Percentiles rank a stretch among this genome's conserved stretches.
These are phyloP conservation scores for Bruguiera gymnorhiza DNA, from an alignment of 345 rosid genomes.

Conservation along the genomic window DNA sequence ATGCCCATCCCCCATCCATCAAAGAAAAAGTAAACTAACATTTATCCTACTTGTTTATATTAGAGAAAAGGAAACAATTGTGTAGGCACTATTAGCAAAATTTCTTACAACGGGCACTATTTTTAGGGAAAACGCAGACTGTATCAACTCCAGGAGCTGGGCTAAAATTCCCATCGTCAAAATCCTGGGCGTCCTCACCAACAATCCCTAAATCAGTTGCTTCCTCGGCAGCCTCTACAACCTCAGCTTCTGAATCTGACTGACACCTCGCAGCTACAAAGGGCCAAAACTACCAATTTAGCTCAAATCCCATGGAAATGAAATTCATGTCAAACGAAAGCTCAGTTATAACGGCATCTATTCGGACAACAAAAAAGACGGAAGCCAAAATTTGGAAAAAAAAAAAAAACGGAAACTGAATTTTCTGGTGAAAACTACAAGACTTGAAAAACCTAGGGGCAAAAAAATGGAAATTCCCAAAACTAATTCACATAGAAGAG, in stretches of 20 bases:
- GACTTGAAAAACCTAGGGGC: too few species aligned
- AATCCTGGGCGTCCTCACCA: slow-evolving; percentile 58
- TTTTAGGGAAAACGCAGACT: slow-evolving; percentile 70
- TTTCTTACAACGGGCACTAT: slow-evolving; percentile 56
- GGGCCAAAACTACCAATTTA: slow-evolving; percentile 7
- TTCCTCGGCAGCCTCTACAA: slow-evolving; percentile 46
- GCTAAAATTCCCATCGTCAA: slow-evolving; percentile 40
- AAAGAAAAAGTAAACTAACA: background rate
- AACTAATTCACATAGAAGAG: too few species aligned
- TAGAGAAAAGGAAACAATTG: background rate
- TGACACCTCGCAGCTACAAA: slow-evolving; percentile 63
- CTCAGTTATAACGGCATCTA: too few species aligned
- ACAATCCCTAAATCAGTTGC: slow-evolving; percentile 62
- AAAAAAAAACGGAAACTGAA: too few species aligned
- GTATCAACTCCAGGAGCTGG: slow-evolving; percentile 72
- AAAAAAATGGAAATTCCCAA: too few species aligned
- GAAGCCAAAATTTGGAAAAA: too few species aligned
- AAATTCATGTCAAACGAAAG: background rate
- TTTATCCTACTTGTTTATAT: background rate
- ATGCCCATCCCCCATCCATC: too few species aligned
- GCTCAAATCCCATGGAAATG: background rate
- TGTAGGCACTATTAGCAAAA: background rate
- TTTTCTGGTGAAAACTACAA: too few species aligned
- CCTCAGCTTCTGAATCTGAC: slow-evolving; percentile 54
- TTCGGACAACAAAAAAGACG: too few species aligned